phyloP scores from a whole-genome alignment of 2,329 filamentous ascomycete genomes.

The Pseudofabraea citricarpa region DNA sequence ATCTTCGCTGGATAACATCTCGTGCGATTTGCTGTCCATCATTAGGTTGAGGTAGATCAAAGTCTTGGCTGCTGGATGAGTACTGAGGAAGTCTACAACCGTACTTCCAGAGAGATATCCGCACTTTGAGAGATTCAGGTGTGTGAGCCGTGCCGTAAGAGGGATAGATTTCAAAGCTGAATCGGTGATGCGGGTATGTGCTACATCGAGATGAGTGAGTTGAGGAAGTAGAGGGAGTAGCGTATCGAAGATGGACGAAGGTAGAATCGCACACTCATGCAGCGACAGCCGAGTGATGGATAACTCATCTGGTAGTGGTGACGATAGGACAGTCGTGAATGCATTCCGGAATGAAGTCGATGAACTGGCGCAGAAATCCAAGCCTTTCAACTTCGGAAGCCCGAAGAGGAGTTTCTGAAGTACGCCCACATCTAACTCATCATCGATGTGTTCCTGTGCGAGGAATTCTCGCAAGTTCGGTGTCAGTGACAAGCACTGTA shows the following conservation, averaged over 20 bases:
- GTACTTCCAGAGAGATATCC: slow-evolving; percentile 59
- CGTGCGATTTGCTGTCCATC: slow-evolving; percentile 66
- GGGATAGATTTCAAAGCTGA: slow-evolving; percentile 67
- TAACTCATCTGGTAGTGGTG: slow-evolving; percentile 44
- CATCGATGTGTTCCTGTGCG: slow-evolving; percentile 75
- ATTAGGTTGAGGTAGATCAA: slow-evolving; percentile 71
- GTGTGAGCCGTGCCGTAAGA: slow-evolving; percentile 65
- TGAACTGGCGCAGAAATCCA: slow-evolving; percentile 77
- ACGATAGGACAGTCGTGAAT: slow-evolving; percentile 47
- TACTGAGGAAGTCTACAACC: slow-evolving; percentile 66
- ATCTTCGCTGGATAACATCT: slow-evolving; percentile 63
- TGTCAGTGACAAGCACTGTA: slow-evolving; percentile 66
- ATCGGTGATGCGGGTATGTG: slow-evolving; percentile 72
- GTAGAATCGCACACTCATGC: slow-evolving; percentile 72
- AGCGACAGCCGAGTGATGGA: slow-evolving; percentile 65
- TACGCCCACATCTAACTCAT: slow-evolving; percentile 65
- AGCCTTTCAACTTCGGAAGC: slow-evolving; percentile 57
- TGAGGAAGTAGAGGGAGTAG: slow-evolving; percentile 65
- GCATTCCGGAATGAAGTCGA: slow-evolving; percentile 61
- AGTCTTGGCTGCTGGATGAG: slow-evolving; percentile 63
- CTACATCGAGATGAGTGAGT: slow-evolving; percentile 75
- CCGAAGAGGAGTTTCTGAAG: slow-evolving; percentile 66
- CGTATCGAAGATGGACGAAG: slow-evolving; percentile 60
- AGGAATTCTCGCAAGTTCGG: slow-evolving; percentile 74
- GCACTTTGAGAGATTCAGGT: slow-evolving; percentile 76